Conservation (phyloP, 2,329 filamentous ascomycete genomes). For the Cladosporium oxysporum region DNA sequence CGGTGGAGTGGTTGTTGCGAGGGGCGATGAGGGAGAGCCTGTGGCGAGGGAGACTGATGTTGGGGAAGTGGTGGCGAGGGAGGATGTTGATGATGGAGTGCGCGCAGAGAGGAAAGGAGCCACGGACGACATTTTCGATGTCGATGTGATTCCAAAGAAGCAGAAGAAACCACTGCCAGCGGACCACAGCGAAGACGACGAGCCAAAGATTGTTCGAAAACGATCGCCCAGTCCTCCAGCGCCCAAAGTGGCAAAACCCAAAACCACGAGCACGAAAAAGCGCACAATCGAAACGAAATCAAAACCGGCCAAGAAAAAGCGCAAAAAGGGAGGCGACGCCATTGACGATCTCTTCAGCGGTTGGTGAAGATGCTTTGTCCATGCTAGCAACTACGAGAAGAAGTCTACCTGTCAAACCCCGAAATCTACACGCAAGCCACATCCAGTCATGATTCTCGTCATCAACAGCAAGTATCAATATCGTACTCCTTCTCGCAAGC, state of each 20-base stretch:
- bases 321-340: constrained; percentile 61
- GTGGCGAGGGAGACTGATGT: constrained; percentile 26
- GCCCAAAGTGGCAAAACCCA: constrained; percentile 5
- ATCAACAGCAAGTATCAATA: background rate
- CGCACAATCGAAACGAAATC: constrained; percentile 24
- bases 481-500: background rate
- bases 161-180: background rate
- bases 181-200: background rate
- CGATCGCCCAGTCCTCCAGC: background rate
- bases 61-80: constrained; percentile 40
- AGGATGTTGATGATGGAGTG: constrained; percentile 20
- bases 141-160: too few relatives aligned
- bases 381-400: background rate
- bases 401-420: background rate
- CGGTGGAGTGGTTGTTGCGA: constrained; percentile 9
- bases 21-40: constrained; percentile 23
- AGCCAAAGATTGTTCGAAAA: background rate
- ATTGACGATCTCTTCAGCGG: constrained; percentile 73
- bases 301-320: constrained; percentile 56
- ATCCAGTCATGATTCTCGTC: background rate
- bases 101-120: background rate
- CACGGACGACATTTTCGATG: background rate
- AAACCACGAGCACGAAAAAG: constrained; percentile 16
- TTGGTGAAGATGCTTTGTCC: background rate
- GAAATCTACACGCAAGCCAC: background rate